Conservation (phyloP, 2,329 filamentous ascomycete species). For the Achaetomium macrosporum region DNA sequence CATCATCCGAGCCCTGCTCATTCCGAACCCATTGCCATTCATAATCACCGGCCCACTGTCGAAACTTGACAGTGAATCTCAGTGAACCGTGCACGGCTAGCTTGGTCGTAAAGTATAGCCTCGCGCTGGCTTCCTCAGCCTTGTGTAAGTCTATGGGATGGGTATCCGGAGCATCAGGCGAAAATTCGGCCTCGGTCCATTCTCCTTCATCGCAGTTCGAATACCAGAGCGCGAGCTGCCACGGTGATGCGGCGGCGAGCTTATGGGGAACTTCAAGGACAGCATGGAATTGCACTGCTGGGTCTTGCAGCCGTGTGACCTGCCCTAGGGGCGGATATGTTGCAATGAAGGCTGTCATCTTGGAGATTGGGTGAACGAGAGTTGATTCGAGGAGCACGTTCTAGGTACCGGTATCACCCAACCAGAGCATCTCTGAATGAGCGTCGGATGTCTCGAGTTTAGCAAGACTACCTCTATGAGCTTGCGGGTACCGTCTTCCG, state of each 20-base stretch:
- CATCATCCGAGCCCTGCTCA: slow-evolving; percentile 57
- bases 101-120: slow-evolving; percentile 49
- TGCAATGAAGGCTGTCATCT: slow-evolving; percentile 33
- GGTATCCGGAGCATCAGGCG: slow-evolving; percentile 21
- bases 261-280: slow-evolving; percentile 59
- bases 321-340: slow-evolving; percentile 70
- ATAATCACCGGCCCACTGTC: slow-evolving; percentile 39
- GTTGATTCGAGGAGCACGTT: not conserved
- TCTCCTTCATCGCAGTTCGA: slow-evolving; percentile 36
- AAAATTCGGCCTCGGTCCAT: slow-evolving; percentile 48
- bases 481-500: no score
- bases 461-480: no score
- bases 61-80: slow-evolving; percentile 68
- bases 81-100: slow-evolving; percentile 45
- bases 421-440: no score
- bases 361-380: not conserved
- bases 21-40: slow-evolving; percentile 69
- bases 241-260: slow-evolving; percentile 49
- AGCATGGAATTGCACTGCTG: slow-evolving; percentile 56
- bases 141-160: slow-evolving; percentile 48
- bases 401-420: no score
- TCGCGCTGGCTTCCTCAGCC: slow-evolving; percentile 29
- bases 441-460: no score
- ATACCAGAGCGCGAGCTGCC: slow-evolving; percentile 74
- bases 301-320: slow-evolving; percentile 53